A percentile compares a stretch with the other conserved stretches of the same genome.
Evolutionary conservation across 2,329 filamentous ascomycete species (phyloP).

Genomic region (Furcasterigmium furcatum): DNA sequence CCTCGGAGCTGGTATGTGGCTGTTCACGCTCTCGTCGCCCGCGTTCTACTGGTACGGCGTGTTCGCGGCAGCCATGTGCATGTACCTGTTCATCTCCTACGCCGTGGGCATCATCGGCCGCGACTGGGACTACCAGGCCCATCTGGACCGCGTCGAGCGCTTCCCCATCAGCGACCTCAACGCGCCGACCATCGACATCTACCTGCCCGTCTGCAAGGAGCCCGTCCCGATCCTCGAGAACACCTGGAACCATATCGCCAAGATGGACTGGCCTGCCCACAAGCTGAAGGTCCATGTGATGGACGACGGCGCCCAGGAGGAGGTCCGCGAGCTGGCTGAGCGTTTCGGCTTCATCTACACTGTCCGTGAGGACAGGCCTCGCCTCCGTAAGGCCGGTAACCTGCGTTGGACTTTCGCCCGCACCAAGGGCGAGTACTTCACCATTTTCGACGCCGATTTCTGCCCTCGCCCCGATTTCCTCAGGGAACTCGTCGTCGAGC

Average conservation of each 20-base stretch:
- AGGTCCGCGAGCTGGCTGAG: slow-evolving; percentile 23
- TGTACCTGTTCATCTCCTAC: slow-evolving; percentile 37
- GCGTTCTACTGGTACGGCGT: slow-evolving; percentile 33
- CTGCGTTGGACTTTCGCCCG: slow-evolving; percentile 35
- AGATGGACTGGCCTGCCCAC: slow-evolving; percentile 29
- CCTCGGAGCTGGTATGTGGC: slow-evolving; percentile 38
- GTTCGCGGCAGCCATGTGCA: slow-evolving; percentile 31
- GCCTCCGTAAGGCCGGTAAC: slow-evolving; percentile 38
- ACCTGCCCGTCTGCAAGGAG: slow-evolving; percentile 36
- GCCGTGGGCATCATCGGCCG: slow-evolving; percentile 32
- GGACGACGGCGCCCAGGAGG: slow-evolving; percentile 30
- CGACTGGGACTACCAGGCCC: slow-evolving; percentile 31
- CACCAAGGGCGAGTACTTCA: slow-evolving; percentile 34
- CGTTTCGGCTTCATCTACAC: slow-evolving; percentile 33
- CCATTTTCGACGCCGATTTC: slow-evolving; percentile 39
- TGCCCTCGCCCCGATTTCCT: slow-evolving; percentile 37
- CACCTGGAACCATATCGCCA: slow-evolving; percentile 27
- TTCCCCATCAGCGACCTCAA: slow-evolving; percentile 26
- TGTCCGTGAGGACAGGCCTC: slow-evolving; percentile 34
- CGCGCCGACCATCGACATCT: slow-evolving; percentile 35
- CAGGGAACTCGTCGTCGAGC: slow-evolving; percentile 32
- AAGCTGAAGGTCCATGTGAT: slow-evolving; percentile 34
- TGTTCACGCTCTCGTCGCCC: slow-evolving; percentile 30
- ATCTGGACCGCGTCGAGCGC: slow-evolving; percentile 24
- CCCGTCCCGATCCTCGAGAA: slow-evolving; percentile 34